Evolutionary conservation across 2,329 filamentous ascomycete genomes (phyloP).

Genomic region (Fusarium sp.): DNA sequence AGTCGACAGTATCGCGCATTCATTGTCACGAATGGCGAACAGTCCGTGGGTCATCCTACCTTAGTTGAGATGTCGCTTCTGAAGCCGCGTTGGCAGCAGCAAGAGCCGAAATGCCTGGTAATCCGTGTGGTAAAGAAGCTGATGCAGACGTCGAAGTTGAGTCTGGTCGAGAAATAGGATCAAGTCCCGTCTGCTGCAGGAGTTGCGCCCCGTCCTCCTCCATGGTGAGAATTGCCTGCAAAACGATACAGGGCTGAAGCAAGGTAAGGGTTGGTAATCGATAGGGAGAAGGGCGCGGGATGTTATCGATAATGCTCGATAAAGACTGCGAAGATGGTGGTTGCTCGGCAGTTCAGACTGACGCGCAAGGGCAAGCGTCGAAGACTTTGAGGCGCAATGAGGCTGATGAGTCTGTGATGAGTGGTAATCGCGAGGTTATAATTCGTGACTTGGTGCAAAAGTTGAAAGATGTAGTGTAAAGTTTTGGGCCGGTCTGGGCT

Average conservation of each 20-base stretch:
- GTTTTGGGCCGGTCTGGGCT: not conserved
- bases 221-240: slow-evolving; percentile 13
- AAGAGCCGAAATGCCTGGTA: slow-evolving; percentile 58
- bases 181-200: slow-evolving; percentile 52
- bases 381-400: not conserved
- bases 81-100: slow-evolving; percentile 52
- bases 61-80: slow-evolving; percentile 55
- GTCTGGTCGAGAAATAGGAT: slow-evolving; percentile 60
- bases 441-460: not conserved
- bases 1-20: not conserved
- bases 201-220: slow-evolving; percentile 60
- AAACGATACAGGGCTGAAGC: not conserved
- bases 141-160: slow-evolving; percentile 59
- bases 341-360: slow-evolving; percentile 2
- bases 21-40: not conserved
- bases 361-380: slow-evolving; percentile 6
- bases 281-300: not conserved
- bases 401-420: not conserved
- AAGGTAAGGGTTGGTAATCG: not conserved
- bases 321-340: not conserved
- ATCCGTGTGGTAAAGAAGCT: slow-evolving; percentile 50
- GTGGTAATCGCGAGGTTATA: not conserved
- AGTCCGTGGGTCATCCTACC: slow-evolving; percentile 49
- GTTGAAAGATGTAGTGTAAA: not conserved
- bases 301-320: slow-evolving; percentile 9